phyloP scores from a whole-genome alignment of 1,284 basidiomycete species.

The Wallemia hederae region DNA sequence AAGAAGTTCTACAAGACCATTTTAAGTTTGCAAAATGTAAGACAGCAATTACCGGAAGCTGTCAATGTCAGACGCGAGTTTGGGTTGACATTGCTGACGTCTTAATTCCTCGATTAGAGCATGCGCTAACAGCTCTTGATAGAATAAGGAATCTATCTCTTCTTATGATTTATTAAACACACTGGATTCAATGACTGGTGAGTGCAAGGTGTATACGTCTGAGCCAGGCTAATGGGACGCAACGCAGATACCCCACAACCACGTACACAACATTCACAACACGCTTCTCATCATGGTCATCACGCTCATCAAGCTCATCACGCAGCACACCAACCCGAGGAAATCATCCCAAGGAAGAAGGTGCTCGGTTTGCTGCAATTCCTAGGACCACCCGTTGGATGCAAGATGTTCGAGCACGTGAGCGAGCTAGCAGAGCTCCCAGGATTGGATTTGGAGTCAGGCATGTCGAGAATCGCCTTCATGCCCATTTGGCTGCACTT shows the following conservation, averaged over 20 bases:
- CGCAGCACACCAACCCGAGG: background rate
- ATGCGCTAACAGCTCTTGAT: background rate
- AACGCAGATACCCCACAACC: background rate
- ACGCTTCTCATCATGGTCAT: background rate
- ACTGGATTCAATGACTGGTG: background rate
- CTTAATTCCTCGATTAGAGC: background rate
- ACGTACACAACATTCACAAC: background rate
- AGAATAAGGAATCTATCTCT: background rate
- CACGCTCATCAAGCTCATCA: background rate
- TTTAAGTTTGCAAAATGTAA: background rate
- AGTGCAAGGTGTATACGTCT: background rate
- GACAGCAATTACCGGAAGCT: background rate
- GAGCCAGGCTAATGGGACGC: background rate
- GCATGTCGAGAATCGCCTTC: background rate
- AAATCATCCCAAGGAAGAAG: background rate
- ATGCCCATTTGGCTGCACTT: background rate
- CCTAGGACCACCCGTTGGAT: background rate
- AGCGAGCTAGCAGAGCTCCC: background rate
- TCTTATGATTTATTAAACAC: constrained; percentile 1
- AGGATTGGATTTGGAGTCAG: background rate
- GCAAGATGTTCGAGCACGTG: background rate
- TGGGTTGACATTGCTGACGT: background rate
- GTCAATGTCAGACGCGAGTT: background rate
- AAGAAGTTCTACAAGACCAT: background rate
- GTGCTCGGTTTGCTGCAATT: background rate